Evolutionary conservation across 2,329 filamentous ascomycete species (phyloP).

Genomic region (Arthrocladium fulminans): DNA sequence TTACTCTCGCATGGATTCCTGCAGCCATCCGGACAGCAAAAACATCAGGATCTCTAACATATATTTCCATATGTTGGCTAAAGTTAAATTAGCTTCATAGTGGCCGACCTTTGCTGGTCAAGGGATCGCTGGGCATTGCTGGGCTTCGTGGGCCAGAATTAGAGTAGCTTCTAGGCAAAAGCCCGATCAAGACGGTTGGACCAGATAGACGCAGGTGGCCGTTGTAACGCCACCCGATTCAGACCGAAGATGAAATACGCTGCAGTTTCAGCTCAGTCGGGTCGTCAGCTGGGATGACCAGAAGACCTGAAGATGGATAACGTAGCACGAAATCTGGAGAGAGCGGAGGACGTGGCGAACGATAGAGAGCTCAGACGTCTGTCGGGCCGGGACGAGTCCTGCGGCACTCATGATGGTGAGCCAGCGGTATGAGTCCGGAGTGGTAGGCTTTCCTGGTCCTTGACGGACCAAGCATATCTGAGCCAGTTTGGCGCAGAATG

Average conservation of each 20-base stretch:
- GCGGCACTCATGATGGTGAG: conserved; percentile 1
- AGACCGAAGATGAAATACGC: neutral
- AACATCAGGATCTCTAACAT: neutral
- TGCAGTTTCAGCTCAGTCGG: conserved; percentile 3
- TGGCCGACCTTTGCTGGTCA: neutral
- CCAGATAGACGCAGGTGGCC: conserved; percentile 2
- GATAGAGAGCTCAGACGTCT: neutral
- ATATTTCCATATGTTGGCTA: conserved; percentile 6
- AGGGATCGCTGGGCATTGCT: no score
- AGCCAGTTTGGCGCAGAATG: conserved; percentile 3
- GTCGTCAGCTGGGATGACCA: neutral
- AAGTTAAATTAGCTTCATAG: neutral
- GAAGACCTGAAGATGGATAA: neutral
- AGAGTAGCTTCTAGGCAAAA: neutral
- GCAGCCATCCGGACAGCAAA: conserved; percentile 2
- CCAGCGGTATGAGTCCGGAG: neutral
- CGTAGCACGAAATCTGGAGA: neutral
- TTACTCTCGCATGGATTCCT: conserved; percentile 2
- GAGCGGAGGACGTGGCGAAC: conserved; percentile 5
- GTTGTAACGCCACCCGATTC: neutral
- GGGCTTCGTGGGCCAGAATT: neutral
- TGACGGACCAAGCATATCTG: neutral
- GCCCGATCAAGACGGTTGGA: neutral
- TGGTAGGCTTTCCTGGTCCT: neutral
- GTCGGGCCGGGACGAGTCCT: conserved; percentile 6